phyloP scores from a whole-genome alignment of 352 stramenopile genomes.

The Phytophthora boehmeriae region DNA sequence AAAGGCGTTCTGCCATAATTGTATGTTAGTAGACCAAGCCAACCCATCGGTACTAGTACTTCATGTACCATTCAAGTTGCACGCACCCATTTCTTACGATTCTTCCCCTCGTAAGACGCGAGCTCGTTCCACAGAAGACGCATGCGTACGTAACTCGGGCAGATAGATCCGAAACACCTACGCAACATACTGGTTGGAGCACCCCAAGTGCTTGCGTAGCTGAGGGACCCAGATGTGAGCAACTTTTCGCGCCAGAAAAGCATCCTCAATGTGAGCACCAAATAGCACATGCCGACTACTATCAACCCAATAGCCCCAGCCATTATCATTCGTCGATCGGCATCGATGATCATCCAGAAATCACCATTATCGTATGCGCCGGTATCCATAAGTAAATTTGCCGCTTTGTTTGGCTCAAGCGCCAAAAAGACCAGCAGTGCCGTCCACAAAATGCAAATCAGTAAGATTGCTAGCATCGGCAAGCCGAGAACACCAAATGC shows the following conservation, averaged over 20 bases:
- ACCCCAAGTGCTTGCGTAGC: not conserved
- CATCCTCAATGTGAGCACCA: conserved; percentile 26
- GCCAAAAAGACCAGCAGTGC: conserved; percentile 23
- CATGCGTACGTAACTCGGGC: conserved; percentile 3
- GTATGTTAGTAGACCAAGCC: not conserved
- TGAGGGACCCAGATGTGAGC: not conserved
- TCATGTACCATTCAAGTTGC: not conserved
- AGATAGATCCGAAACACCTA: not conserved
- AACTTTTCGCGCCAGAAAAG: conserved; percentile 19
- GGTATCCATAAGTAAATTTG: conserved; percentile 34
- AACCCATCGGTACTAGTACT: not conserved
- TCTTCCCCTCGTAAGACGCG: conserved; percentile 21
- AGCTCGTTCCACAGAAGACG: conserved; percentile 14
- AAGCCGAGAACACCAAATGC: conserved; percentile 19
- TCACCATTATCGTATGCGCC: conserved; percentile 24
- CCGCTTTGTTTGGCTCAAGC: conserved; percentile 18
- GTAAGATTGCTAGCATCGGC: conserved; percentile 18
- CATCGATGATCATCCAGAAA: conserved; percentile 28
- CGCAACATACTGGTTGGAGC: not conserved
- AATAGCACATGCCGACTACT: conserved; percentile 15
- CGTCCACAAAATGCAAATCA: conserved; percentile 24
- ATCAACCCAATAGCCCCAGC: conserved; percentile 11
- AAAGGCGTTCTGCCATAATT: conserved; percentile 25
- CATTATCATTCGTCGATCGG: conserved; percentile 3
- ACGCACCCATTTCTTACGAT: conserved; percentile 34